Percentiles rank a stretch among this genome's conserved stretches.
These are phyloP conservation scores for Neospermospora avenae DNA, from an alignment of 2,329 filamentous ascomycete species.

Conservation along the genomic window DNA sequence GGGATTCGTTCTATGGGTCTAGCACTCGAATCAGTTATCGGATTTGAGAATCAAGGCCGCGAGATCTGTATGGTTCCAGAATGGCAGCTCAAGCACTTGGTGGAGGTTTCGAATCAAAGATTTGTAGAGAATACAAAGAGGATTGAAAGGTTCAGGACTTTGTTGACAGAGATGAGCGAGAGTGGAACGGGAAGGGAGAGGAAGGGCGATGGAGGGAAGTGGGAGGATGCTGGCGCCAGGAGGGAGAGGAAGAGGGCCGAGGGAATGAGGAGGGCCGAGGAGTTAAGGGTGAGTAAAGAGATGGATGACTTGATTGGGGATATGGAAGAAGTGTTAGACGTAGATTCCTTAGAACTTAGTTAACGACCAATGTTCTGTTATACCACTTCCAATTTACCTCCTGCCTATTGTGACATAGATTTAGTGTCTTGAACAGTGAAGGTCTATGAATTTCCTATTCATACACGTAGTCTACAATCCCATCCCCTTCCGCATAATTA, in stretches of 20 bases:
- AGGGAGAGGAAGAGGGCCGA: constrained; percentile 56
- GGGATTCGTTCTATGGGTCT: constrained; percentile 82
- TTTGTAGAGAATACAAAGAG: constrained; percentile 67
- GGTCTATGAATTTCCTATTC: constrained; percentile 15
- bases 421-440: background rate
- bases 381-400: background rate
- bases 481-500: background rate
- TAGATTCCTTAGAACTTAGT: constrained; percentile 8
- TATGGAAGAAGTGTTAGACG: constrained; percentile 4
- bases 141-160: constrained; percentile 60
- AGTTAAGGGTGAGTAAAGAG: constrained; percentile 7
- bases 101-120: constrained; percentile 69
- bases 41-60: constrained; percentile 43
- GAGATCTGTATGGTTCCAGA: constrained; percentile 58
- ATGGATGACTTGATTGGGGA: background rate
- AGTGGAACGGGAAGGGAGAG: constrained; percentile 20
- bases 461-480: constrained; percentile 25
- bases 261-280: constrained; percentile 48
- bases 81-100: constrained; percentile 63
- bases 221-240: constrained; percentile 53
- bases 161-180: constrained; percentile 30
- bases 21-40: constrained; percentile 77
- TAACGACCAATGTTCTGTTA: background rate
- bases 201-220: constrained; percentile 41
- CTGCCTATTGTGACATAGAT: too few relatives aligned